Conservation (phyloP, 257 asterid genomes). For the Gentiana macrophylla region DNA sequence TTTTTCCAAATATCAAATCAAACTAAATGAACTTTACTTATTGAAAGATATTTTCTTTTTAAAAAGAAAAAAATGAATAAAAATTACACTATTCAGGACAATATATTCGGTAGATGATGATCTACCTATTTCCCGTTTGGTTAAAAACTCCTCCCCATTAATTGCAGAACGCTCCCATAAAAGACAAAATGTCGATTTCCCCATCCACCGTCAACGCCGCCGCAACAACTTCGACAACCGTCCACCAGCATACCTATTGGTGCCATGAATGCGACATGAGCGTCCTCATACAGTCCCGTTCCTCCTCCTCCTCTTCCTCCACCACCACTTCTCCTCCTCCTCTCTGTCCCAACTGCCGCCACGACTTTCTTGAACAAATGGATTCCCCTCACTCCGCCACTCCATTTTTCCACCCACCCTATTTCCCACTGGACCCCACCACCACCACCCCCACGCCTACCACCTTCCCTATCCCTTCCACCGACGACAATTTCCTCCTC, state of each 20-base stretch:
- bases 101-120: too few species aligned
- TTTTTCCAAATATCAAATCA: too few species aligned
- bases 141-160: too few species aligned
- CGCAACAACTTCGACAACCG: conserved; percentile 28
- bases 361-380: conserved; percentile 68
- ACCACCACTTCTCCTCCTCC: conserved; percentile 38
- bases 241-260: conserved; percentile 69
- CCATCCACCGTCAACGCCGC: conserved; percentile 22
- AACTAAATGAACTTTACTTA: too few species aligned
- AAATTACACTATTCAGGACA: too few species aligned
- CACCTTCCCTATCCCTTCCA: conserved; percentile 16
- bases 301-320: conserved; percentile 27
- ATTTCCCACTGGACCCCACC: conserved; percentile 7
- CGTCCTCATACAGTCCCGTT: conserved; percentile 38
- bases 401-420: conserved; percentile 18
- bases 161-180: too few species aligned
- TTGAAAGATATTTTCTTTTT: too few species aligned
- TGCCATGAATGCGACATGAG: conserved; percentile 92
- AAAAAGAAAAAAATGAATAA: too few species aligned
- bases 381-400: conserved; percentile 31
- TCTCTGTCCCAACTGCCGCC: conserved; percentile 84
- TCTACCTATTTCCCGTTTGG: too few species aligned
- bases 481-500: conserved; percentile 70
- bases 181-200: conserved; percentile 15
- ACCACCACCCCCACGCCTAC: not conserved